Base-by-base conservation (phyloP, 495 filamentous ascomycete species). In the Hypoxylon cercidicola region DNA sequence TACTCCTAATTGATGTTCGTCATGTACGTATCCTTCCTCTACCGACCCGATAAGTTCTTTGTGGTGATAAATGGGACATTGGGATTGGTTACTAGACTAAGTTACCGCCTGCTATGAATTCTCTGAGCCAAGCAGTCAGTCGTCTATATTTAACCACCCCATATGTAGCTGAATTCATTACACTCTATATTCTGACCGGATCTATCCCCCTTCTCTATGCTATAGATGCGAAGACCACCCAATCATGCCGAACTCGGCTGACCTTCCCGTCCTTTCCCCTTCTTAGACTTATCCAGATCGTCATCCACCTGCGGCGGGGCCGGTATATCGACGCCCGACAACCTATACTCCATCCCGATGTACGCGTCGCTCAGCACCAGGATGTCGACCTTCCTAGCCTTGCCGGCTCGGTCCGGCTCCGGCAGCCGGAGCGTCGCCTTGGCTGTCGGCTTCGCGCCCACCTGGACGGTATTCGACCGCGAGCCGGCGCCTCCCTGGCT, bases 331-430 rank as follows among this genome's bases (percentile, higher is more conserved):
- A 90, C 78, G 1, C 79, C 82, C 21, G 80, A 66, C 4, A 87
- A 41, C 49, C 70, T 77, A 82, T 90, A 96, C 66, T 87, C 80
- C 87, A 97, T 88, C 0, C 89, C 90, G 23, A 92, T 78, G 78
- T 97, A 97, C 18, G 85, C 88, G 82, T 97, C 93, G 77, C 93
- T 97, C 39, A 93, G 76, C 0, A 96, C 84, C 61, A 80, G 69
- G 18, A 96, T 83, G 78, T 92, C 88, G 10, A 96, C 74, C 71
- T 78, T 87, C 62, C 83, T 82, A 48, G 74, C 63, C 0, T 48
- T 66, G 9, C 73, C 64, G 3, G 59, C 70, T 18, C 72, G 51
- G 8, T 75, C 71, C 0, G 75, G 68, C 34, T 66, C 72, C 0
- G 90, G 90, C 57, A 96, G 78, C 69, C 87, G 91, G 37, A 96